Conservation (phyloP, 257 asterid species). For the Orobanche coerulescens region DNA sequence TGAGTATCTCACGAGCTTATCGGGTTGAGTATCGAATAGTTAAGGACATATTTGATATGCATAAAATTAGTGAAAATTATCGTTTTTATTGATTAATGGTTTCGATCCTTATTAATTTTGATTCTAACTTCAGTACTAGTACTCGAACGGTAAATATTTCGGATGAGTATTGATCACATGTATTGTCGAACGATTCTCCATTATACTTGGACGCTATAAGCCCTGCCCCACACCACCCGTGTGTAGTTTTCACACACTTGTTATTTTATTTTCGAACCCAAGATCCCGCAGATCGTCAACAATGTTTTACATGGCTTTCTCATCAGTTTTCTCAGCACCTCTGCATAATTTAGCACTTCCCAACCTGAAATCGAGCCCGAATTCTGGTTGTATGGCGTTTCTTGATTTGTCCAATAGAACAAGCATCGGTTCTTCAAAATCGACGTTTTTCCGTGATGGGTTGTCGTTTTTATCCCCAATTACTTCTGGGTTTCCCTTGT, state of each 20-base stretch:
- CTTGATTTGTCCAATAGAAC: slow-evolving; percentile 28
- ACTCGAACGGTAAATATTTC: too few species aligned
- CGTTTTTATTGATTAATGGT: too few species aligned
- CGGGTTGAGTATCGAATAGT: too few species aligned
- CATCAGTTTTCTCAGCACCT: slow-evolving; percentile 47
- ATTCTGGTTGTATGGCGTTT: slow-evolving; percentile 28
- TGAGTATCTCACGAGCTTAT: too few species aligned
- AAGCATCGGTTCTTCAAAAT: slow-evolving; percentile 43
- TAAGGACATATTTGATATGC: too few species aligned
- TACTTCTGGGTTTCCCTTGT: slow-evolving; percentile 30
- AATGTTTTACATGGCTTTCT: slow-evolving; percentile 47
- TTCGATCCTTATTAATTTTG: too few species aligned
- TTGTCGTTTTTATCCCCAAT: slow-evolving; percentile 37
- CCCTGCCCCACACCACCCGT: background rate
- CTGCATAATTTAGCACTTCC: slow-evolving; percentile 22
- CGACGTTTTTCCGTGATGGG: slow-evolving; percentile 46
- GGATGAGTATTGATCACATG: too few species aligned
- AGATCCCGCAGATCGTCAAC: slow-evolving; percentile 1
- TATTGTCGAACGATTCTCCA: too few species aligned
- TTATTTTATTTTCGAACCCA: background rate
- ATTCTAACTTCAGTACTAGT: too few species aligned
- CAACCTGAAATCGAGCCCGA: slow-evolving; percentile 30
- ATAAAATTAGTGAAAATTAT: too few species aligned
- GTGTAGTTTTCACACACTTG: background rate
- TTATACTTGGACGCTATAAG: too few species aligned